Evolutionary conservation across 371 early-diverging fungal genomes (phyloP), one percentile per base, ranked within the genome.

Genomic region (Basidiobolus meristosporus): DNA sequence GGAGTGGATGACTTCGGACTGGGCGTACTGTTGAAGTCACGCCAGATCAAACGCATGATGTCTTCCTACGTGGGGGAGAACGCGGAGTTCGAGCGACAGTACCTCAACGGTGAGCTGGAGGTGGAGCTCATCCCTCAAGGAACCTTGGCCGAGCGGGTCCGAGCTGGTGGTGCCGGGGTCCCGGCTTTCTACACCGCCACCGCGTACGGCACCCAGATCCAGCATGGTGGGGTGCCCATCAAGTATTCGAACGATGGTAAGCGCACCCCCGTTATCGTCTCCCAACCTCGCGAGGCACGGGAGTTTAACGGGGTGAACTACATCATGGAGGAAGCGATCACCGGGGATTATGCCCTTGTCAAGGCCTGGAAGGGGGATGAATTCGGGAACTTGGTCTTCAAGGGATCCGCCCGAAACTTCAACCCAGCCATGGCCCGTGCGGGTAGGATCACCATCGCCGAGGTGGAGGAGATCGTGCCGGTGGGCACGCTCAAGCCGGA

Each of bases 301-400:
- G 62, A 63, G 43, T 73, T 71, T 46, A 57, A 67, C 35, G 68
- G 68, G 4, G 55, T 59, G 30, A 56, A 62, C 36, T 77, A 73
- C 51, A 54, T 79, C 17, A 60, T 79, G 65, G 80, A 79, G 47
- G 64, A 75, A 47, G 63, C 73, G 23, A 75, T 79, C 31, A 53
- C 52, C 1, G 80, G 80, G 5, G 77, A 79, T 48, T 69, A 53
- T 49, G 62, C 72, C 1, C 52, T 79, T 19, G 57, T 79, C 47
- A 79, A 79, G 57, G 80, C 74, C 11, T 77, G 75, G 75, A 77
- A 77, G 60, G 80, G 63, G 5, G 80, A 77, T 46, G 63, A 58
- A 37, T 57, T 62, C 15, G 79, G 79, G 20, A 79, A 79, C 57
- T 45, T 76, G 29, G 56, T 75, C 15, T 79, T 79, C 50, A 60